These are phyloP conservation scores for Colletotrichum acutatum DNA, from an alignment of 2,329 filamentous ascomycete genomes.

Conservation along the genomic window DNA sequence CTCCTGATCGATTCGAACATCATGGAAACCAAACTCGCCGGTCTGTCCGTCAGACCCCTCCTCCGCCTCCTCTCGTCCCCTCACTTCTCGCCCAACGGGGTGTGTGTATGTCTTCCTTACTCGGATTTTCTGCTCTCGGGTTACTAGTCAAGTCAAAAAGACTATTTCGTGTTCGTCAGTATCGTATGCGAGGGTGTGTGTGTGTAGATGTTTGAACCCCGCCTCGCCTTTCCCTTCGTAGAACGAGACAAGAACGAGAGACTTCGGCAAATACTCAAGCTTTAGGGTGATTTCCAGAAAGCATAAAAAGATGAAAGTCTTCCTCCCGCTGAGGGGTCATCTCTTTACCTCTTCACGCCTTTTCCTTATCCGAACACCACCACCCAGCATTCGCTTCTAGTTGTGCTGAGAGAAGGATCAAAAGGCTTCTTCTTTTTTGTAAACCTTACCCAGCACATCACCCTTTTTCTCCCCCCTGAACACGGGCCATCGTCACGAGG, in stretches of 20 bases:
- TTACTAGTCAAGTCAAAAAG: neutral
- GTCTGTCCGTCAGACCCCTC: too few relatives aligned
- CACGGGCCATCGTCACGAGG: neutral
- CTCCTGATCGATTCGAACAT: neutral
- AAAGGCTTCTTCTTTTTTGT: neutral
- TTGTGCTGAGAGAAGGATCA: neutral
- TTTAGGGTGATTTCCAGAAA: slow-evolving; percentile 18
- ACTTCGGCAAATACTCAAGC: neutral
- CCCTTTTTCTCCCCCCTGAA: neutral
- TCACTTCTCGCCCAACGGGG: neutral
- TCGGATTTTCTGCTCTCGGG: neutral
- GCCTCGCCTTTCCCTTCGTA: neutral
- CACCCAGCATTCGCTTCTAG: slow-evolving; percentile 8
- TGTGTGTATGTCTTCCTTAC: neutral
- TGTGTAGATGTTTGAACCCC: neutral
- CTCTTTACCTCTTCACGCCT: neutral
- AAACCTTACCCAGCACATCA: slow-evolving; percentile 1
- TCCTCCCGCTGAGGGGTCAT: neutral
- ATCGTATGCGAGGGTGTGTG: neutral
- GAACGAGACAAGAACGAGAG: too few relatives aligned
- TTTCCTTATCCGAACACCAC: neutral
- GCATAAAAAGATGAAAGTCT: slow-evolving; percentile 14
- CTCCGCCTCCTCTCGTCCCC: neutral
- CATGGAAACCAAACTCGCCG: neutral
- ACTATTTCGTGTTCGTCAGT: neutral